phyloP scores from a whole-genome alignment of 2,329 filamentous ascomycete genomes.

The Alternaria gaisen region DNA sequence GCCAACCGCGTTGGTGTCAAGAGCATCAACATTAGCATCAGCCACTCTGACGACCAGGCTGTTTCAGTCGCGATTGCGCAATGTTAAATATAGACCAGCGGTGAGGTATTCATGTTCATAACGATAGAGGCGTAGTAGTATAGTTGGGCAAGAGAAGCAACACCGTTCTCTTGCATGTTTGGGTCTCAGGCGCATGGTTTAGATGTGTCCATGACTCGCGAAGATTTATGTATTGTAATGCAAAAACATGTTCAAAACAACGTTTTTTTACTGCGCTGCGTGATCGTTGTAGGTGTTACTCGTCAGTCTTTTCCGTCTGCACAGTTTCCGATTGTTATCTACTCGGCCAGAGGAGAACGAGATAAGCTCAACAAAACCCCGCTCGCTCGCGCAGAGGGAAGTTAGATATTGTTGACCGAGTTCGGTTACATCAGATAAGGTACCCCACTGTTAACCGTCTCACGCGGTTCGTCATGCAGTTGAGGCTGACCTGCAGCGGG shows the following conservation, averaged over 20 bases:
- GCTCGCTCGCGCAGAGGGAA: background rate
- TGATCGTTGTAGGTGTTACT: background rate
- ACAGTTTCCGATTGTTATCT: background rate
- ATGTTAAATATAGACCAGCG: constrained; percentile 61
- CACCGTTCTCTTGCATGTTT: constrained; percentile 8
- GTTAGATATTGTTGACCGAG: background rate
- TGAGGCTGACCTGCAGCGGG: constrained; percentile 14
- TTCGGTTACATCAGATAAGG: background rate
- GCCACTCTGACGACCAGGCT: constrained; percentile 92
- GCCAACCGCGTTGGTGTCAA: constrained; percentile 90
- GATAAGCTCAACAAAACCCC: constrained; percentile 13
- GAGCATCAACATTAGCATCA: constrained; percentile 90
- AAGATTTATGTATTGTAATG: constrained; percentile 18
- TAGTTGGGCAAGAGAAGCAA: background rate
- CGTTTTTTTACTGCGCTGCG: background rate
- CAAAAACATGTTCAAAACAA: constrained; percentile 7
- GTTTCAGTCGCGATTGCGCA: constrained; percentile 91
- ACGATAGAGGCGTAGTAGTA: constrained; percentile 5
- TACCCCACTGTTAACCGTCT: background rate
- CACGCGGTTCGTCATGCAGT: constrained; percentile 4
- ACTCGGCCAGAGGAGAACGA: background rate
- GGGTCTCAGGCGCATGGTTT: background rate
- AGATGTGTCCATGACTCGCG: constrained; percentile 9
- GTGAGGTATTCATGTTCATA: background rate
- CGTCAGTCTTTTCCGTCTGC: background rate